phyloP scores from a whole-genome alignment of 345 rosid species.

The Populus simonii region DNA sequence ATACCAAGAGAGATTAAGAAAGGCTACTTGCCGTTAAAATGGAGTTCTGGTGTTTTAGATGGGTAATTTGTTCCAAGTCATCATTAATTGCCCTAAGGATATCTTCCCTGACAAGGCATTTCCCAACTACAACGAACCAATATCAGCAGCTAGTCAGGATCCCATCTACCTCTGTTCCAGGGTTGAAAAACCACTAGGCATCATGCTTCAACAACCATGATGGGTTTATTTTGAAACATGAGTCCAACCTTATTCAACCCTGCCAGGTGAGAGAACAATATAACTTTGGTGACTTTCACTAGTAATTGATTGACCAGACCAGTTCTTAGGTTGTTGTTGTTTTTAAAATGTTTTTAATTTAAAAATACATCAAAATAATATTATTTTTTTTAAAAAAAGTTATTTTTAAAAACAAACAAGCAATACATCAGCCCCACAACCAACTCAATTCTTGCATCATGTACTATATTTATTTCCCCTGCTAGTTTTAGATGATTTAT shows the following conservation, averaged over 20 bases:
- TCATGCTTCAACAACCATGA: constrained; percentile 2
- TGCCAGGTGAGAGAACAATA: too few relatives aligned
- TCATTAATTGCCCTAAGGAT: not conserved
- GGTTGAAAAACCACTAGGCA: constrained; percentile 2
- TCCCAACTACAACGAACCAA: constrained; percentile 10
- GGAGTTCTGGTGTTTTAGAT: not conserved
- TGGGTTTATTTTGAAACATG: not conserved
- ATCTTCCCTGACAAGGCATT: not conserved
- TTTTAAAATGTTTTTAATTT: too few relatives aligned
- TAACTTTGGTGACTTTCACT: not conserved
- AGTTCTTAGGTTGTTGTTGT: too few relatives aligned
- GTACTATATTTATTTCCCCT: not conserved
- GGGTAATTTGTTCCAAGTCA: too few relatives aligned
- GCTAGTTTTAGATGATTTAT: not conserved
- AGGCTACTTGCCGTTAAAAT: constrained; percentile 11
- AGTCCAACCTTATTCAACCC: constrained; percentile 4
- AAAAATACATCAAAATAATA: too few relatives aligned
- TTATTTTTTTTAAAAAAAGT: too few relatives aligned
- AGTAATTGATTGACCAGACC: not conserved
- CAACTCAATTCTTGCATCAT: not conserved
- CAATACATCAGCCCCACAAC: not conserved
- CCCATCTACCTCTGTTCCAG: constrained; percentile 16
- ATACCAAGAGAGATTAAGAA: constrained; percentile 13
- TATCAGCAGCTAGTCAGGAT: constrained; percentile 8
- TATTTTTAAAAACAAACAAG: too few relatives aligned